Percentiles rank a stretch among this genome's conserved stretches.
Conservation (phyloP, 2,329 filamentous ascomycete genomes). For the Xylariaceae sp. region DNA sequence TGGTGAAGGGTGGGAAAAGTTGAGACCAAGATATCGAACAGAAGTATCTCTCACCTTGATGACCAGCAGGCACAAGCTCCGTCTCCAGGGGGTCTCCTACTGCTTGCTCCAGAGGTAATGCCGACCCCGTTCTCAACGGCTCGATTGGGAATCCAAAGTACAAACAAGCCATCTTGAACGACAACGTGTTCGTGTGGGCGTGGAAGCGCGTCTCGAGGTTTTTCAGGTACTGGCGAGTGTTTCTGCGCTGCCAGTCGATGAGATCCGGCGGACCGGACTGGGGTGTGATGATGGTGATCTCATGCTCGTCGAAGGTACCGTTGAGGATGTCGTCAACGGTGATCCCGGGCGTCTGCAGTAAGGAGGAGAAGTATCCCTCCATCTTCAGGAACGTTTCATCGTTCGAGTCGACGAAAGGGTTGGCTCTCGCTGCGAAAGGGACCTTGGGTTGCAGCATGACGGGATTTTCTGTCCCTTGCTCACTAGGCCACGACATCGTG, state of each 20-base stretch:
- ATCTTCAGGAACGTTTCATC: conserved; percentile 22
- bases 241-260: conserved; percentile 31
- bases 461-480: neutral
- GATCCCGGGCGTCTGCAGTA: conserved; percentile 23
- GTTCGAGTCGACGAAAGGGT: conserved; percentile 19
- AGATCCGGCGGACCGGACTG: conserved; percentile 27
- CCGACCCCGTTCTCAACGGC: conserved; percentile 32
- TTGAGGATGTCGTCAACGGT: conserved; percentile 33
- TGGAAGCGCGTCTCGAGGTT: conserved; percentile 33
- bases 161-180: conserved; percentile 42
- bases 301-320: conserved; percentile 33
- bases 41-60: conserved; percentile 14
- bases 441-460: conserved; percentile 14
- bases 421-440: conserved; percentile 21
- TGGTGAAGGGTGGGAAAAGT: neutral
- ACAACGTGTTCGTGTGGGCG: conserved; percentile 27
- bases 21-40: neutral
- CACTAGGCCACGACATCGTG: neutral
- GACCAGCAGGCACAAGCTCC: neutral
- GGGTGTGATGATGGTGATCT: conserved; percentile 32
- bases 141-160: conserved; percentile 45
- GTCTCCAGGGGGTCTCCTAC: conserved; percentile 17
- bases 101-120: neutral
- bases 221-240: conserved; percentile 28
- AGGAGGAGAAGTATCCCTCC: conserved; percentile 27